Evolutionary conservation across 2,329 filamentous ascomycete species (phyloP).

Genomic region (Celoporthe dispersa): DNA sequence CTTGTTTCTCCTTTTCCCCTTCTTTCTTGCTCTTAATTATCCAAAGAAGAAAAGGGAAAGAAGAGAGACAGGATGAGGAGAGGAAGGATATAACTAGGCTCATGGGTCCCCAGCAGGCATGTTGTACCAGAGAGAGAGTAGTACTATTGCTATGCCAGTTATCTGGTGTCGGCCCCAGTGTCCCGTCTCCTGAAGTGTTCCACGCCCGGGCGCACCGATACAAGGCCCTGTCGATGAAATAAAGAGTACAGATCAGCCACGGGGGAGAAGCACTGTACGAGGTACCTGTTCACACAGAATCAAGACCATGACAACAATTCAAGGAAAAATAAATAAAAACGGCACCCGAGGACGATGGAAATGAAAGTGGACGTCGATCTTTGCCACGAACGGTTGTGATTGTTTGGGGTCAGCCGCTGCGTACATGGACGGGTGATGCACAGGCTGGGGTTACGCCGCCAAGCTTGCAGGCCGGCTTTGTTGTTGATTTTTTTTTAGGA

Average conservation of each 20-base stretch:
- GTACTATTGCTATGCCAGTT: no score
- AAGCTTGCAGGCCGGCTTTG: background rate
- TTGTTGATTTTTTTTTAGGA: no score
- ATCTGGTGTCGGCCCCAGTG: no score
- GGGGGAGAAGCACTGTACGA: background rate
- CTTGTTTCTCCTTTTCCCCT: no score
- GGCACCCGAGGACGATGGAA: background rate
- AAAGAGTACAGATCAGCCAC: background rate
- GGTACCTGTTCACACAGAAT: no score
- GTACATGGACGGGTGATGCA: background rate
- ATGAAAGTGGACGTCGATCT: background rate
- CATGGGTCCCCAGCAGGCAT: no score
- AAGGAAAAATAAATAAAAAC: background rate
- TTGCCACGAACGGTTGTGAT: background rate
- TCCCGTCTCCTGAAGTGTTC: background rate
- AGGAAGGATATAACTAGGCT: no score
- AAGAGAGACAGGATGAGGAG: no score
- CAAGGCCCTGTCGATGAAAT: background rate
- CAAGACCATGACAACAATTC: no score
- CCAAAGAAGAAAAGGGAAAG: no score
- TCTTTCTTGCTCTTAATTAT: no score
- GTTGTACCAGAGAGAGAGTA: no score
- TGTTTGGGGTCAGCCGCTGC: background rate
- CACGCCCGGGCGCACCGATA: background rate
- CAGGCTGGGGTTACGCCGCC: background rate